Conservation (phyloP, 2,329 filamentous ascomycete species). For the Zarea fungicola region DNA sequence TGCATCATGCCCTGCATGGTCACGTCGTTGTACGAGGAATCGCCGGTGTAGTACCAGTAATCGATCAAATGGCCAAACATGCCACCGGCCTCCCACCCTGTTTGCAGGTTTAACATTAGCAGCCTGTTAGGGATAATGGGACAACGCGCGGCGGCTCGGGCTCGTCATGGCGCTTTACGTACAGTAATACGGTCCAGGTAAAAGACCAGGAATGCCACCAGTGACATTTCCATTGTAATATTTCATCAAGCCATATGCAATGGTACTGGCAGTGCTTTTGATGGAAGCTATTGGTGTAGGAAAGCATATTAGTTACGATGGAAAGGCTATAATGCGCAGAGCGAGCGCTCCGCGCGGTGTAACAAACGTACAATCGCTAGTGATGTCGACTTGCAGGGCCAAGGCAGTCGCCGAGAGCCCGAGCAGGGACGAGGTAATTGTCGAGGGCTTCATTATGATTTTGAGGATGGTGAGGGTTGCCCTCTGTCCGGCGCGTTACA, state of each 20-base stretch:
- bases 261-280: slow-evolving; percentile 41
- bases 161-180: slow-evolving; percentile 24
- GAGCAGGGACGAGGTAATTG: not conserved
- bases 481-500: not conserved
- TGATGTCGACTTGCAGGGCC: slow-evolving; percentile 1
- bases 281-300: slow-evolving; percentile 40
- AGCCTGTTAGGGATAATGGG: slow-evolving; percentile 14
- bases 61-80: slow-evolving; percentile 61
- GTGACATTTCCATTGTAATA: slow-evolving; percentile 55
- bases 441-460: slow-evolving; percentile 1
- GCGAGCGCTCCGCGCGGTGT: not conserved
- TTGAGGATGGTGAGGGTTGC: not conserved
- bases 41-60: slow-evolving; percentile 61
- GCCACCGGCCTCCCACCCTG: slow-evolving; percentile 57
- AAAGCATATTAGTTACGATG: not conserved
- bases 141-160: slow-evolving; percentile 23
- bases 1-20: slow-evolving; percentile 50
- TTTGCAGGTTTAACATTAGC: not conserved
- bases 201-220: slow-evolving; percentile 52
- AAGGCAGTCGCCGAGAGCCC: slow-evolving; percentile 1
- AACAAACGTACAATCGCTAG: slow-evolving; percentile 6
- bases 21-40: slow-evolving; percentile 53
- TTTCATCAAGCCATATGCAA: slow-evolving; percentile 42
- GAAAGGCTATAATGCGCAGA: not conserved
- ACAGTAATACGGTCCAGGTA: slow-evolving; percentile 62